Evolutionary conservation across 2,329 filamentous ascomycete genomes (phyloP).

Genomic region (Talaromyces sp.): DNA sequence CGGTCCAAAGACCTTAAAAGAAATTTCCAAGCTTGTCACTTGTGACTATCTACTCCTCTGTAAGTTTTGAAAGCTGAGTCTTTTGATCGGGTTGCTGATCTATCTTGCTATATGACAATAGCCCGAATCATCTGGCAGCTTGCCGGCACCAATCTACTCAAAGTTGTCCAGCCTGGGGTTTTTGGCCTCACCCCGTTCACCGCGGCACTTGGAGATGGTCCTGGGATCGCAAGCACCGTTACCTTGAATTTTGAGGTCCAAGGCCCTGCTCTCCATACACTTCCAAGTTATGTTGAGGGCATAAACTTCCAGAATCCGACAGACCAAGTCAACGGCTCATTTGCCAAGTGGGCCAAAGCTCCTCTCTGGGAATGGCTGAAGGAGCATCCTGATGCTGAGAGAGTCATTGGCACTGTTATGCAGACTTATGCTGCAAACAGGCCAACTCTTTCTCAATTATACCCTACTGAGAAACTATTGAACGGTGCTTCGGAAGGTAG

Average conservation of each 20-base stretch:
- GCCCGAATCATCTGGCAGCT: constrained; percentile 6
- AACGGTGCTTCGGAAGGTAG: not conserved
- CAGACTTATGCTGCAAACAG: constrained; percentile 6
- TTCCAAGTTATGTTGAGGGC: constrained; percentile 1
- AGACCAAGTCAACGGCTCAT: constrained; percentile 1
- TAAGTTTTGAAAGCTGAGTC: not conserved
- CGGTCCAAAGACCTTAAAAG: not conserved
- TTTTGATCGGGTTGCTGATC: not conserved
- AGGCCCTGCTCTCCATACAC: not conserved
- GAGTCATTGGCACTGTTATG: constrained; percentile 8
- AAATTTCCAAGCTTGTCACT: constrained; percentile 8
- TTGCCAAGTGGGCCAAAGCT: constrained; percentile 6
- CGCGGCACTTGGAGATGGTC: not conserved
- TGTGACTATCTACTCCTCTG: not conserved
- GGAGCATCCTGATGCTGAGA: not conserved
- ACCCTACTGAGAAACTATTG: not conserved
- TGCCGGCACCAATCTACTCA: not conserved
- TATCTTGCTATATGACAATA: not conserved
- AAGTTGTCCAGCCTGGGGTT: constrained; percentile 5
- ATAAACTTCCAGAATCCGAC: constrained; percentile 4
- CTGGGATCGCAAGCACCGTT: constrained; percentile 3
- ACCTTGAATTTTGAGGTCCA: not conserved
- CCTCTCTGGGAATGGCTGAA: constrained; percentile 9
- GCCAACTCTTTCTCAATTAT: constrained; percentile 1
- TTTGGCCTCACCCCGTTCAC: constrained; percentile 8